Evolutionary conservation across 352 stramenopile species (phyloP).

Genomic region (Globisporangium perplexum): DNA sequence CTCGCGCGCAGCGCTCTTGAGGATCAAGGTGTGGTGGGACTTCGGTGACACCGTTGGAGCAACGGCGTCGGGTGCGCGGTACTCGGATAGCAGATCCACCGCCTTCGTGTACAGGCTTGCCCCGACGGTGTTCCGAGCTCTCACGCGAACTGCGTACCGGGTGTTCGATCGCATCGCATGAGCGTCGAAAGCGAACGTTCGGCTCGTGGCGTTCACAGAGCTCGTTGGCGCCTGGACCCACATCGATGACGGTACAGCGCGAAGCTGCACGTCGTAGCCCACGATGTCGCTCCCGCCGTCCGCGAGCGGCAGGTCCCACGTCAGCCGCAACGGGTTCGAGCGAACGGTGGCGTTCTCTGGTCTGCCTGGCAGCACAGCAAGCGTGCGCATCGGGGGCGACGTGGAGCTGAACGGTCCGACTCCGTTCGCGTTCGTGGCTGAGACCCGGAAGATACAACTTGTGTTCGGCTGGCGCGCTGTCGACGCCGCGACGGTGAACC

Average conservation of each 20-base stretch:
- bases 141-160: constrained; percentile 31
- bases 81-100: constrained; percentile 37
- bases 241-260: constrained; percentile 27
- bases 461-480: constrained; percentile 27
- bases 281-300: constrained; percentile 21
- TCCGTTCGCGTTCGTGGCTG: constrained; percentile 44
- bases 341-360: constrained; percentile 6
- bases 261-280: constrained; percentile 45
- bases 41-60: no score
- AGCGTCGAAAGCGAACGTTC: constrained; percentile 8
- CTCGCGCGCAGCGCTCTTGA: constrained; percentile 23
- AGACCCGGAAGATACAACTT: constrained; percentile 47
- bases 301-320: constrained; percentile 26
- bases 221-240: constrained; percentile 23
- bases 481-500: constrained; percentile 26
- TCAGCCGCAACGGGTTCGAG: constrained; percentile 10
- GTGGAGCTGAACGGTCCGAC: constrained; percentile 39
- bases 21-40: neutral
- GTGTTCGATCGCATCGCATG: constrained; percentile 23
- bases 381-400: constrained; percentile 30
- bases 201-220: constrained; percentile 2
- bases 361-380: constrained; percentile 15
- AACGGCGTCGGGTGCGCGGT: neutral
- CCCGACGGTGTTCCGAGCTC: constrained; percentile 24
- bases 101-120: constrained; percentile 21